A percentile compares a stretch with the other conserved stretches of the same genome.
Conservation (phyloP, 345 rosid genomes). For the Melaleuca alternifolia region DNA sequence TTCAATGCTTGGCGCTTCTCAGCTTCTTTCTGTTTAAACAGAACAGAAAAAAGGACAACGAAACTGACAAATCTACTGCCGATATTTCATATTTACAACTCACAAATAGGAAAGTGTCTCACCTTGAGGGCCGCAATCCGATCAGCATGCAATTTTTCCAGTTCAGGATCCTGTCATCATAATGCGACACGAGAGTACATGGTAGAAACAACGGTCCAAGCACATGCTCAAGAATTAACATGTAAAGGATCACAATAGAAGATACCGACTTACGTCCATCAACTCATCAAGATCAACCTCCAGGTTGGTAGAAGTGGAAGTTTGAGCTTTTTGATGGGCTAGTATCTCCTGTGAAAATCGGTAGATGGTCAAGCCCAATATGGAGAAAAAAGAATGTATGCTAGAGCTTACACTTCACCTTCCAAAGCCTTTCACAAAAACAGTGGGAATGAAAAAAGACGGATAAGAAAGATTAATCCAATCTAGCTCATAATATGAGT, state of each 20-base stretch:
- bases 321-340: conserved; percentile 56
- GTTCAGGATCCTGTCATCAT: conserved; percentile 73
- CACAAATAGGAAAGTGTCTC: not conserved
- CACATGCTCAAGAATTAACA: not conserved
- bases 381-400: not conserved
- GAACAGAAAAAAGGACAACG: not conserved
- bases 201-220: not conserved
- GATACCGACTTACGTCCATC: conserved; percentile 66
- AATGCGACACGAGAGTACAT: not conserved
- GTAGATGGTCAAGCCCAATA: not conserved
- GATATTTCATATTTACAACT: not conserved
- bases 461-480: not conserved
- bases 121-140: conserved; percentile 93
- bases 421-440: not conserved
- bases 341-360: conserved; percentile 45
- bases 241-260: not conserved
- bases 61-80: not conserved
- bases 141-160: conserved; percentile 85
- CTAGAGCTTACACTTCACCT: not conserved
- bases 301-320: conserved; percentile 42
- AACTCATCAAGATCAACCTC: conserved; percentile 93
- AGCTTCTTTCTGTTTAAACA: conserved; percentile 63
- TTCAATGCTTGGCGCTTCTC: conserved; percentile 78
- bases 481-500: not conserved
- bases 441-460: not conserved